Conservation (phyloP, 768 basidiomycete genomes). For the Lentinula aciculospora region DNA sequence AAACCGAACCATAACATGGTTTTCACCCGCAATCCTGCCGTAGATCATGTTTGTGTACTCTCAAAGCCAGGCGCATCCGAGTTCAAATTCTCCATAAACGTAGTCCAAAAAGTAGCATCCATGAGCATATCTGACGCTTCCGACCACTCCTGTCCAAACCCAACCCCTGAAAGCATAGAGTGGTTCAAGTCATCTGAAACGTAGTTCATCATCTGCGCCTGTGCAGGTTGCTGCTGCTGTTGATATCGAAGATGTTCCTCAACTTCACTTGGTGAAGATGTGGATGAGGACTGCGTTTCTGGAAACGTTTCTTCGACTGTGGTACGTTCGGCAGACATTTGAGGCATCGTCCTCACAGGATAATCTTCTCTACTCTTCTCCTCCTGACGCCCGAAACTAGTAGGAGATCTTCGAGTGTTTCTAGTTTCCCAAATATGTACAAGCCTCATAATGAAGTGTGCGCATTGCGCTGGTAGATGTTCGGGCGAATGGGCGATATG, state of each 20-base stretch:
- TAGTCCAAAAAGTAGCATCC: conserved; percentile 37
- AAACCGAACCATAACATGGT: no score
- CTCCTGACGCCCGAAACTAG: background rate
- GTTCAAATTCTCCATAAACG: conserved; percentile 29
- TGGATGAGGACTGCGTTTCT: background rate
- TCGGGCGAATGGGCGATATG: conserved; percentile 30
- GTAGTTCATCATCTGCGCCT: background rate
- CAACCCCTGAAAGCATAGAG: conserved; percentile 2
- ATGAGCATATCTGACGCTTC: conserved; percentile 29
- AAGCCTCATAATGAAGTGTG: conserved; percentile 32
- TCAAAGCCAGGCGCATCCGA: background rate
- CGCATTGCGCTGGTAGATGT: conserved; percentile 34
- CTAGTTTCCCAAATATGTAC: conserved; percentile 22
- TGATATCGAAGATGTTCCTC: background rate
- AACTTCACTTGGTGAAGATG: background rate
- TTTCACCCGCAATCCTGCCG: no score
- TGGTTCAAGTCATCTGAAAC: background rate
- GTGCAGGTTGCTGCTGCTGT: background rate
- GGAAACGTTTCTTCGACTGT: background rate
- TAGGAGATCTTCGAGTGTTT: background rate
- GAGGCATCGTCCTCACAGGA: background rate
- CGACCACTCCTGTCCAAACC: background rate
- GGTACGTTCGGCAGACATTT: conserved; percentile 5
- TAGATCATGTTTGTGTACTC: background rate
- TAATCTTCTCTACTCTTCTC: background rate